Base-by-base conservation (phyloP, 2,329 filamentous ascomycete species). In the Paecilomyces fulvus region DNA sequence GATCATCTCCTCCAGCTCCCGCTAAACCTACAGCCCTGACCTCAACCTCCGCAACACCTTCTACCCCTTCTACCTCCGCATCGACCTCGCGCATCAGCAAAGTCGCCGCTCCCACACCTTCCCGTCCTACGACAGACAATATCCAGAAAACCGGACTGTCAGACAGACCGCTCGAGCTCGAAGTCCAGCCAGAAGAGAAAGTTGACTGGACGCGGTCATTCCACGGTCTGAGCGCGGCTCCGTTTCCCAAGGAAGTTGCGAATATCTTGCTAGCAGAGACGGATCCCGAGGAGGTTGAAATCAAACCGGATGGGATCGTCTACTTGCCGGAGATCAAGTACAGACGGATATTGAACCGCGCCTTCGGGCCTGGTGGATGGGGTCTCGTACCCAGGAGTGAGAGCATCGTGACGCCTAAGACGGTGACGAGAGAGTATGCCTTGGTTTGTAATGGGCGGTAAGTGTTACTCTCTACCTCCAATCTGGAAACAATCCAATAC, bases 271-370 rank as follows among this genome's bases (percentile, higher is more conserved):
- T 88, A 60, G 78, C 82, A 56, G 84, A 86, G 1, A 71, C 95
- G 11, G 76, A 84, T 55, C 75, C 82, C 0, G 81, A 86, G 51
- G 92, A 97, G 73, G 86, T 99, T 55, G 94, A 99, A 78, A 88
- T 99, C 70, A 99, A 99, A 78, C 92, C 94, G 30, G 94, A 99
- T 76, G 94, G 94, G 31, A 92, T 99, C 64, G 79, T 97, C 58
- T 99, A 97, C 72, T 79, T 99, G 57, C 94, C 94, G 11, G 94
- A 99, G 80, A 97, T 99, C 79, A 96, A 97, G 77, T 99, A 99
- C 76, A 80, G 94, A 49, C 80, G 92, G 60, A 92, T 95, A 61
- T 75, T 99, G 65, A 96, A 97, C 55, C 79, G 80, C 66, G 90
- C 91, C 0, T 99, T 99, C 75, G 92, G 94, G 0, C 94, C 94